These are phyloP conservation scores for Dendrostoma leiphaemia DNA, from an alignment of 2,329 filamentous ascomycete genomes.

Conservation along the genomic window DNA sequence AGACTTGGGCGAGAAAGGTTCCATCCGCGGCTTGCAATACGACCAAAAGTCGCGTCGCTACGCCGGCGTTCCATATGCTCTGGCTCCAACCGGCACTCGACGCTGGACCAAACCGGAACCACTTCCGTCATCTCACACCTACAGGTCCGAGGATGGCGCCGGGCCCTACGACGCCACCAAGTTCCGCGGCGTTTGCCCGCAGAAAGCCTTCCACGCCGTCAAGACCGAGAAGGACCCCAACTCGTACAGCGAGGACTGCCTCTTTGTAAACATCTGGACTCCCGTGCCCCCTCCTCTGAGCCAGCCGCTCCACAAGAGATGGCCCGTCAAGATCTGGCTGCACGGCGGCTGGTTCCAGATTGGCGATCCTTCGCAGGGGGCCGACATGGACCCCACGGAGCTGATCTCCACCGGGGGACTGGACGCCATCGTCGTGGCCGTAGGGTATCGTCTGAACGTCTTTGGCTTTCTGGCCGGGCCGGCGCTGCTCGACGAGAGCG, in stretches of 20 bases:
- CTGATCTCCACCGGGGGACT: constrained; percentile 25
- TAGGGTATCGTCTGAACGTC: constrained; percentile 61
- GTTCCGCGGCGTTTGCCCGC: constrained; percentile 37
- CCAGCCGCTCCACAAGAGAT: constrained; percentile 11
- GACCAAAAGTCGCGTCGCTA: constrained; percentile 34
- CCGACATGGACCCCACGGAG: constrained; percentile 1
- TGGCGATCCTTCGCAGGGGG: constrained; percentile 12
- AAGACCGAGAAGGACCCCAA: constrained; percentile 20
- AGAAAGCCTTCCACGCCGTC: constrained; percentile 30
- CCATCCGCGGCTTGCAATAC: constrained; percentile 32
- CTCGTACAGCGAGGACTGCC: constrained; percentile 28
- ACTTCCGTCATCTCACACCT: constrained; percentile 28
- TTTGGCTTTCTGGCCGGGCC: constrained; percentile 59
- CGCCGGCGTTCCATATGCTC: constrained; percentile 36
- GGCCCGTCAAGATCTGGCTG: constrained; percentile 12
- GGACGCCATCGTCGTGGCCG: constrained; percentile 50
- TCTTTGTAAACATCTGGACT: constrained; percentile 29
- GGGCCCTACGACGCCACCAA: constrained; percentile 34
- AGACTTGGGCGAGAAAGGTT: constrained; percentile 26
- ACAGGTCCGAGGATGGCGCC: constrained; percentile 22
- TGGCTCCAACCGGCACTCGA: constrained; percentile 33
- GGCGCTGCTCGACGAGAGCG: constrained; percentile 26
- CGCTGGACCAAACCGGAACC: constrained; percentile 38
- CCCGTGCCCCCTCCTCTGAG: constrained; percentile 27
- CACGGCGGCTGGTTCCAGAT: constrained; percentile 16